Evolutionary conservation across 1,139 yeast species (phyloP).

Genomic region (Saccharomyces hybrid): DNA sequence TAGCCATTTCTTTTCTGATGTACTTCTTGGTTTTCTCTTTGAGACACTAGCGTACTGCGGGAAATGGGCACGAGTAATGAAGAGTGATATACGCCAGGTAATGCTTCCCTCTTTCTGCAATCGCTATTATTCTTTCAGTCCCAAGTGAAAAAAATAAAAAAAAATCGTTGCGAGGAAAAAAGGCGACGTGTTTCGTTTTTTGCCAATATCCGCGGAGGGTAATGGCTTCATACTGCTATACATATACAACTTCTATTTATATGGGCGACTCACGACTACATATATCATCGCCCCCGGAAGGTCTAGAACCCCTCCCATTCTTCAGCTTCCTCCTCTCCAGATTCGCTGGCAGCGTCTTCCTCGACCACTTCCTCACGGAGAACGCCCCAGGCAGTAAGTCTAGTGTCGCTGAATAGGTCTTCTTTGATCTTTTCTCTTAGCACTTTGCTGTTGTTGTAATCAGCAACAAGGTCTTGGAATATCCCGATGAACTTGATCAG

Average conservation of each 20-base stretch:
- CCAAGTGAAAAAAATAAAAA: neutral
- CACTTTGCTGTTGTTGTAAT: constrained; percentile 48
- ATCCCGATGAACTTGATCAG: constrained; percentile 49
- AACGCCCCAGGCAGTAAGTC: constrained; percentile 63
- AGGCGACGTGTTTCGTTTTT: constrained; percentile 1
- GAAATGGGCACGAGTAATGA: neutral
- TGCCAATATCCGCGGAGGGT: neutral
- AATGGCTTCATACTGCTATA: neutral
- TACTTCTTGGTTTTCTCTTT: neutral
- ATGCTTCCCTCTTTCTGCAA: neutral
- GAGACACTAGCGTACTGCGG: no score
- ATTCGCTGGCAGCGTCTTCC: constrained; percentile 25
- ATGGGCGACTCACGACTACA: neutral
- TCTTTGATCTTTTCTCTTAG: constrained; percentile 57
- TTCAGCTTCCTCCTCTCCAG: constrained; percentile 30
- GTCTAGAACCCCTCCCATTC: constrained; percentile 49
- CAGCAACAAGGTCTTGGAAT: constrained; percentile 45
- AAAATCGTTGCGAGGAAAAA: neutral
- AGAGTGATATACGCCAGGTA: neutral
- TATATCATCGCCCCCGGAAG: neutral
- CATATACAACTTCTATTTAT: neutral
- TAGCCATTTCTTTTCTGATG: constrained; percentile 20
- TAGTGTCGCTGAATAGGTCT: constrained; percentile 58
- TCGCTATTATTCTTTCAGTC: neutral
- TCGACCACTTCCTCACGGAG: constrained; percentile 24